A percentile compares a stretch with the other conserved stretches of the same genome.
Conservation (phyloP, 768 basidiomycete genomes). For the Hirschioporus abietinus region DNA sequence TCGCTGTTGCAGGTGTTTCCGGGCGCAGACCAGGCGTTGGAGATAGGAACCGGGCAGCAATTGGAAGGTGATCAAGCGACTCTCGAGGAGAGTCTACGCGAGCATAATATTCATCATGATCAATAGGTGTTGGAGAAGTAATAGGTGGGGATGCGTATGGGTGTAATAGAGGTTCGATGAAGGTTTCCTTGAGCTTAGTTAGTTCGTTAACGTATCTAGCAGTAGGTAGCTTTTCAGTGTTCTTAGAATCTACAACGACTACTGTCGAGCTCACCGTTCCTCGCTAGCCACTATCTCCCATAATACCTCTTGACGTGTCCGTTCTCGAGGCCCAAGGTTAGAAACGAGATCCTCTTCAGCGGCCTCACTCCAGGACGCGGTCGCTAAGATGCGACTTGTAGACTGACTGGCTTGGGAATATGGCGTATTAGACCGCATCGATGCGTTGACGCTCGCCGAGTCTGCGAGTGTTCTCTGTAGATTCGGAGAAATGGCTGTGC, state of each 20-base stretch:
- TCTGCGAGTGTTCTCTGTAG: constrained; percentile 42
- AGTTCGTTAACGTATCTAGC: constrained; percentile 88
- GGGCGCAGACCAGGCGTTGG: constrained; percentile 40
- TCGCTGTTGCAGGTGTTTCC: constrained; percentile 35
- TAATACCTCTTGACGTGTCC: constrained; percentile 92
- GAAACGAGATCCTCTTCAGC: constrained; percentile 92
- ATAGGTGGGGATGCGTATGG: constrained; percentile 52
- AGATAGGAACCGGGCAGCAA: constrained; percentile 89
- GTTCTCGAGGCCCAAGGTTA: constrained; percentile 88
- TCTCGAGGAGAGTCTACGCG: constrained; percentile 63
- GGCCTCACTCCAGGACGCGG: constrained; percentile 87
- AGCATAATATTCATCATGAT: constrained; percentile 59
- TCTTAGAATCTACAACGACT: constrained; percentile 6
- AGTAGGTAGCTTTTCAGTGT: constrained; percentile 8
- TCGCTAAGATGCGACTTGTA: constrained; percentile 67
- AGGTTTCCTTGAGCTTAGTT: constrained; percentile 87
- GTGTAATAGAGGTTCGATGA: constrained; percentile 85
- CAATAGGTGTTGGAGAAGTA: constrained; percentile 50
- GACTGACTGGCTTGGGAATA: constrained; percentile 72
- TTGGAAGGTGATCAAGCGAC: constrained; percentile 73
- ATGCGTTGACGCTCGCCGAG: constrained; percentile 49
- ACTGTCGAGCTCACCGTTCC: constrained; percentile 60
- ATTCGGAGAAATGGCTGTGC: constrained; percentile 59
- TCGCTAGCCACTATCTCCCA: constrained; percentile 97
- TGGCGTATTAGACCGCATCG: constrained; percentile 75